Conservation (phyloP, 768 basidiomycete species). For the Xerocomellus chrysenteron region DNA sequence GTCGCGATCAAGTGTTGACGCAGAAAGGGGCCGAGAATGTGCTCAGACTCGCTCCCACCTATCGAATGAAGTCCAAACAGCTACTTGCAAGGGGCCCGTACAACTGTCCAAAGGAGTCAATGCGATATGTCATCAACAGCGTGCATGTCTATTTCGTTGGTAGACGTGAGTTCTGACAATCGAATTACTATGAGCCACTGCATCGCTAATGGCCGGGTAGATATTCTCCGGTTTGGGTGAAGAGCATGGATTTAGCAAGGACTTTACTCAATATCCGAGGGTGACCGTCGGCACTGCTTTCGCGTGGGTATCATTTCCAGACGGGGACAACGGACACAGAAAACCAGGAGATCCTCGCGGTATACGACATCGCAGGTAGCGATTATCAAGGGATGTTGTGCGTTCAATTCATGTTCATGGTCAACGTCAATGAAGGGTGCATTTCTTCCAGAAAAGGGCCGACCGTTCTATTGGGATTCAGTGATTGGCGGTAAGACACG, state of each 20-base stretch:
- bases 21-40: slow-evolving; percentile 26
- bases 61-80: slow-evolving; percentile 36
- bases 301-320: slow-evolving; percentile 29
- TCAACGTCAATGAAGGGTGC: slow-evolving; percentile 31
- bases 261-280: slow-evolving; percentile 42
- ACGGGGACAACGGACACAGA: slow-evolving; percentile 23
- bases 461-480: slow-evolving; percentile 33
- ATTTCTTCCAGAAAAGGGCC: slow-evolving; percentile 37
- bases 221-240: slow-evolving; percentile 42
- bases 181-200: not conserved
- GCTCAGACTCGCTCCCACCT: slow-evolving; percentile 36
- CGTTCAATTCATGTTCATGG: slow-evolving; percentile 9
- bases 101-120: slow-evolving; percentile 29
- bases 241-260: slow-evolving; percentile 28
- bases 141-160: slow-evolving; percentile 32
- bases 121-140: slow-evolving; percentile 31
- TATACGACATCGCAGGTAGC: slow-evolving; percentile 42
- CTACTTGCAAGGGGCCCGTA: slow-evolving; percentile 31
- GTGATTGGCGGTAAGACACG: slow-evolving; percentile 40
- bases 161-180: slow-evolving; percentile 36
- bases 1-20: slow-evolving; percentile 30
- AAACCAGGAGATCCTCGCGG: slow-evolving; percentile 39
- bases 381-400: slow-evolving; percentile 3
- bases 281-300: slow-evolving; percentile 38
- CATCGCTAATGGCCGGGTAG: slow-evolving; percentile 28